Evolutionary conservation across 345 rosid genomes (phyloP), one percentile per base, ranked within the genome.

Genomic region (Stellera chamaejasme): DNA sequence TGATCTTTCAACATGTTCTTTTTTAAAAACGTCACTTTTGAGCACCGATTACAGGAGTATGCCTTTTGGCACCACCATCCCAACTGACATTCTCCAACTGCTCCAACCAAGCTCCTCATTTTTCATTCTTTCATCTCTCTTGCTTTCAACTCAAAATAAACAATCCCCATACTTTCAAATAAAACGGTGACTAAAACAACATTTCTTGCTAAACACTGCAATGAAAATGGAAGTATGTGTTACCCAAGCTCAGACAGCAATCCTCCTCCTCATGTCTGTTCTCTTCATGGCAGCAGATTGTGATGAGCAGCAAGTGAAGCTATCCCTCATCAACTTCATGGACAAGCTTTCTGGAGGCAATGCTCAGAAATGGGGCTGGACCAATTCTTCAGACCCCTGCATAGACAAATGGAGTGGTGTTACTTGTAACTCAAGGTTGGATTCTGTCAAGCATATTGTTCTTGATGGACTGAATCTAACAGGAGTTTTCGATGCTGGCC

Each of bases 331-430:
- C 27, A 61, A 43, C 48, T 81, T 84, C 77, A 69, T 79, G 77
- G 69, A 58, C 14, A 69, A 68, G 25, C 77, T 84, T 43, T 71
- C 85, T 5, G 66, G 54, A 15, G 80, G 65, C 19, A 74, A 55
- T 52, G 59, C 15, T 11, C 52, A 19, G 9, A 62, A 52, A 13
- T 77, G 72, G 74, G 87, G 82, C 14, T 84, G 91, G 87, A 72
- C 67, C 69, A 27, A 26, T 27, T 65, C 60, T 61, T 75, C 82
- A 11, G 85, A 77, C 64, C 92, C 88, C 48, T 81, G 88, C 69
- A 44, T 6, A 23, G 72, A 59, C 66, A 65, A 58, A 45, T 81
- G 85, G 92, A 25, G 2, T 32, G 88, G 85, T 3, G 75, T 81
- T 25, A 39, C 10, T 0, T 81, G 88, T 32, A 69, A 69, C 52